Evolutionary conservation across 345 rosid genomes (phyloP), one percentile per base, ranked within the genome.

Genomic region (Eucalyptus curtisii): DNA sequence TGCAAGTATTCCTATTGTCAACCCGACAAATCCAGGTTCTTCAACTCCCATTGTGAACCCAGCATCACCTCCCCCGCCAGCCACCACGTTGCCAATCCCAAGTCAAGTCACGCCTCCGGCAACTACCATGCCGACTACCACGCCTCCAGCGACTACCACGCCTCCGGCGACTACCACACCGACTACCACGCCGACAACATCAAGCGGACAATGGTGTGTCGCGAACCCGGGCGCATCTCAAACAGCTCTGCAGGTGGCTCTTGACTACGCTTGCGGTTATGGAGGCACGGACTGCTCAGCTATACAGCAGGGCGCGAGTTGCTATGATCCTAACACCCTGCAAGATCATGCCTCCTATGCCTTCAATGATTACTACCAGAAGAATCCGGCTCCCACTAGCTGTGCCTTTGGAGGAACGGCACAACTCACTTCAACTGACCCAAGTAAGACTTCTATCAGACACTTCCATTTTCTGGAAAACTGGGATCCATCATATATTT

Each of bases 211-310:
- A 85, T 98, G 97, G 98, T 98, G 99, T 48, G 90, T 96, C 87
- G 97, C 98, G 11, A 98, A 92, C 76, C 94, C 97, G 66, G 88
- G 90, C 84, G 96, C 99, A 87, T 95, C 99, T 2, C 88, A 92
- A 59, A 98, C 99, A 59, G 94, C 98, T 80, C 91, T 97, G 85
- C 99, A 98, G 89, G 99, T 98, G 64, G 99, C 99, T 87, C 92
- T 98, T 82, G 99, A 98, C 91, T 98, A 97, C 31, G 99, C 99
- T 47, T 98, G 99, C 49, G 99, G 99, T 57, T 97, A 94, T 59
- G 99, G 99, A 80, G 99, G 99, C 59, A 94, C 99, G 59, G 99
- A 97, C 90, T 98, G 99, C 92, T 94, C 98, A 3, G 89, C 95
- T 45, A 87, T 97, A 91, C 99, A 97, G 92, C 86, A 93, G 12